Evolutionary conservation across 1,139 yeast genomes (phyloP).

Genomic region (Yamadazyma dendronema): DNA sequence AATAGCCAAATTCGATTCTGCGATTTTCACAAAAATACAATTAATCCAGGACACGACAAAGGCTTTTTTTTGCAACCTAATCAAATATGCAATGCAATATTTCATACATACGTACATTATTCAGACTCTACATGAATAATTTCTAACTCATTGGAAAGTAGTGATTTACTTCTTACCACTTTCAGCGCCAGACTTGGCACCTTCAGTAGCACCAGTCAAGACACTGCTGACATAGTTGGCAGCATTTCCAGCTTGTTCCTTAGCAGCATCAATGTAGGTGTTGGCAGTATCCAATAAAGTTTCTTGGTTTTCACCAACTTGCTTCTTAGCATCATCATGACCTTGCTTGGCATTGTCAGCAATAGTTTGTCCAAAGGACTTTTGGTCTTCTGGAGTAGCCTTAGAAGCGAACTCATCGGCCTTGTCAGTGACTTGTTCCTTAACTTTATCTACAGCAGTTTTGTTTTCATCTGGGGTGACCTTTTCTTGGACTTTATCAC

Average conservation of each 20-base stretch:
- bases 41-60: neutral
- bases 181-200: constrained; percentile 49
- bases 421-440: constrained; percentile 66
- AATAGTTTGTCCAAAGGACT: constrained; percentile 65
- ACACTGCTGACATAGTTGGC: constrained; percentile 59
- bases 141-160: too few species aligned
- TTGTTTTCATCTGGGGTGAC: constrained; percentile 75
- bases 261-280: constrained; percentile 62
- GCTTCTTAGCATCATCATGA: constrained; percentile 47
- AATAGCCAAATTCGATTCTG: too few species aligned
- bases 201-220: constrained; percentile 60
- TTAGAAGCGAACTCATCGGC: constrained; percentile 63
- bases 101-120: too few species aligned
- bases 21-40: neutral
- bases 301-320: constrained; percentile 28
- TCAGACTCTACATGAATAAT: too few species aligned
- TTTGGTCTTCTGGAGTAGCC: constrained; percentile 60
- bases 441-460: constrained; percentile 59
- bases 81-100: neutral
- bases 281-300: constrained; percentile 54
- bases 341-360: constrained; percentile 56
- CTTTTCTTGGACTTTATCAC: constrained; percentile 65
- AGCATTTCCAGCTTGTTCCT: constrained; percentile 58
- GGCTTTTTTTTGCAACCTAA: neutral
- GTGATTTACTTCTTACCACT: constrained; percentile 26